A percentile compares a stretch with the other conserved stretches of the same genome.
Evolutionary conservation across 225 moss, liverwort and hornwort genomes (phyloP).

Genomic region (Climacium dendroides): DNA sequence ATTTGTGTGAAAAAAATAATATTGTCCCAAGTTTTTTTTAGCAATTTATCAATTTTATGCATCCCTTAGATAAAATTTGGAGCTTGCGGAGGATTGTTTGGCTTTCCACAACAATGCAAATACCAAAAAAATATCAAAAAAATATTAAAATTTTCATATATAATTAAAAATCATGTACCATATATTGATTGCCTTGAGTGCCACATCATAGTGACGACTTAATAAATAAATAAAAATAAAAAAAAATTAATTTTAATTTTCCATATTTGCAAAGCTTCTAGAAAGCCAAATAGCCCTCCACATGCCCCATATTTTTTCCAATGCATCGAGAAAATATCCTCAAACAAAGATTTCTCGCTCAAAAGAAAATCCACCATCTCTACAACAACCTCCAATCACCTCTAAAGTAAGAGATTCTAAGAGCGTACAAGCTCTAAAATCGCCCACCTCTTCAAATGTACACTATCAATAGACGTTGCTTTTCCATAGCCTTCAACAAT

Average conservation of each 20-base stretch:
- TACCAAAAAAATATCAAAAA: background rate
- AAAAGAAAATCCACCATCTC: background rate
- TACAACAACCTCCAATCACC: background rate
- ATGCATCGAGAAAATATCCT: background rate
- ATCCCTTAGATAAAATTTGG: background rate
- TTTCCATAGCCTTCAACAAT: too few relatives aligned
- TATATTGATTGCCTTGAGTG: background rate
- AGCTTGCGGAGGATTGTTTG: fast-evolving
- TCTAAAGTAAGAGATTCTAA: too few relatives aligned
- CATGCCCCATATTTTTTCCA: fast-evolving
- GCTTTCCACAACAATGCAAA: background rate
- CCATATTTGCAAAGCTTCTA: fast-evolving
- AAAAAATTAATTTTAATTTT: too few relatives aligned
- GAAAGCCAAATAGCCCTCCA: fast-evolving
- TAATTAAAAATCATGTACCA: background rate
- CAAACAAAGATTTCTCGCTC: background rate
- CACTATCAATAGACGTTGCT: too few relatives aligned
- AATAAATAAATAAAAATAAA: too few relatives aligned
- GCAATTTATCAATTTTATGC: background rate
- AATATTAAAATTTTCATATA: background rate
- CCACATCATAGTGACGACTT: too few relatives aligned
- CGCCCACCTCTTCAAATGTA: too few relatives aligned
- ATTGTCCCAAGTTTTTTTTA: fast-evolving
- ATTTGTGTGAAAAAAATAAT: background rate
- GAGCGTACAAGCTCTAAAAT: too few relatives aligned